Evolutionary conservation across 306 rosid species (phyloP).

Genomic region (Cucumis hystrix): DNA sequence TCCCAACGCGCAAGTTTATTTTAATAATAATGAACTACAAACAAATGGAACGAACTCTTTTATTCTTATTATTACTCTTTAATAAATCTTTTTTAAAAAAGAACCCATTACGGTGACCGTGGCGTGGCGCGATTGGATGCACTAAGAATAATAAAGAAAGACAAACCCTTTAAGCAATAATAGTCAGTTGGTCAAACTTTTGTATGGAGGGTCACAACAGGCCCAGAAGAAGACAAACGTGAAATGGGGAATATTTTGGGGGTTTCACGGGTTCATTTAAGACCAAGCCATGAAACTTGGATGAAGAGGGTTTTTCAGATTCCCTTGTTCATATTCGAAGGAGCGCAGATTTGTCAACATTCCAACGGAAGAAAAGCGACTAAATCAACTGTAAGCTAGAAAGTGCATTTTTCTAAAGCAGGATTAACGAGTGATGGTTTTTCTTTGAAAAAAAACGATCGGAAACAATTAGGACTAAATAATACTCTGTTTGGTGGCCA

Average conservation of each 20-base stretch:
- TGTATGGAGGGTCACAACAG: neutral
- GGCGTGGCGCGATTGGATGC: neutral
- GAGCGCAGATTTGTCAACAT: neutral
- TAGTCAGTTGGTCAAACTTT: neutral
- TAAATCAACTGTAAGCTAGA: neutral
- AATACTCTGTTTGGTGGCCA: neutral
- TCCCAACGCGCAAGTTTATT: neutral
- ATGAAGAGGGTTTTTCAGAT: neutral
- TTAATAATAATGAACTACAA: neutral
- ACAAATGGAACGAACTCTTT: neutral
- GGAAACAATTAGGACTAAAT: neutral
- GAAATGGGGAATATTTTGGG: conserved; percentile 4
- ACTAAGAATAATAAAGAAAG: conserved; percentile 6
- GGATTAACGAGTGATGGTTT: neutral
- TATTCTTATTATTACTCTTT: too few relatives aligned
- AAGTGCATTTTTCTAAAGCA: neutral
- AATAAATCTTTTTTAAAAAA: neutral
- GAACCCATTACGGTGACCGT: neutral
- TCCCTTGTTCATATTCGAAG: neutral
- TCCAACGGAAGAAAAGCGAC: neutral
- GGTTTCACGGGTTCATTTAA: conserved; percentile 52
- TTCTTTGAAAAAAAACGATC: neutral
- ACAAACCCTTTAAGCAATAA: neutral
- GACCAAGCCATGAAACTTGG: conserved; percentile 13
- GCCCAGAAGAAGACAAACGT: neutral